Evolutionary conservation across 495 filamentous ascomycete genomes (phyloP).

Genomic region (Aspergillus steynii): DNA sequence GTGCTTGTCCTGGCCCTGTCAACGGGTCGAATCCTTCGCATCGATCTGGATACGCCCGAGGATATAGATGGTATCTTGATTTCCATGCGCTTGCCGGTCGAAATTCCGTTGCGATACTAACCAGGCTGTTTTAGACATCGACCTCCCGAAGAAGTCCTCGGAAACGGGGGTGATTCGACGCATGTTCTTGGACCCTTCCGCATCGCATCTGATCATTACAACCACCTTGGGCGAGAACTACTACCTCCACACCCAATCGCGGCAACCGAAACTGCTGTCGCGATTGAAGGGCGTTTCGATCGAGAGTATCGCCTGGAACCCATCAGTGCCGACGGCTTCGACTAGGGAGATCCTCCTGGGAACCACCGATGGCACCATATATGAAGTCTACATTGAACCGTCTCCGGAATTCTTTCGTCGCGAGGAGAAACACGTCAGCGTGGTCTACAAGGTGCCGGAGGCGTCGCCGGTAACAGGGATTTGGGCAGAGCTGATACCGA

Average conservation of each 20-base stretch:
- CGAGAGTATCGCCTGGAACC: conserved; percentile 93
- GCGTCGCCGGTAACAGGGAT: conserved; percentile 76
- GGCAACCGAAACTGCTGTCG: conserved; percentile 78
- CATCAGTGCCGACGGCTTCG: conserved; percentile 90
- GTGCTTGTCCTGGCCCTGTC: conserved; percentile 88
- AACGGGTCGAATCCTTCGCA: conserved; percentile 84
- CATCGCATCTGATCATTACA: conserved; percentile 88
- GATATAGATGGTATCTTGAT: conserved; percentile 82
- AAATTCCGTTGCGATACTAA: conserved; percentile 19
- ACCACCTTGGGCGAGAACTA: conserved; percentile 94
- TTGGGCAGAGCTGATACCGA: conserved; percentile 71
- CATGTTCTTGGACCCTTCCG: conserved; percentile 96
- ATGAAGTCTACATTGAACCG: conserved; percentile 94
- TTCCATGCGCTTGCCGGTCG: background rate
- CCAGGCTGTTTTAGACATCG: conserved; percentile 69
- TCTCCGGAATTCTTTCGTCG: conserved; percentile 90
- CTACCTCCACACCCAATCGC: conserved; percentile 93
- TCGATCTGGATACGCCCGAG: conserved; percentile 88
- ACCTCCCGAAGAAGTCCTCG: conserved; percentile 88
- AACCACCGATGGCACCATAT: conserved; percentile 87
- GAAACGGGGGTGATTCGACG: conserved; percentile 89
- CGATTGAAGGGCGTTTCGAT: conserved; percentile 83
- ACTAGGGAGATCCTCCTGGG: conserved; percentile 95
- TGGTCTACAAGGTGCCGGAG: conserved; percentile 75
- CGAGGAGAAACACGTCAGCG: conserved; percentile 88